Evolutionary conservation across 768 basidiomycete genomes (phyloP), one percentile per base, ranked within the genome.

Genomic region (Mycena vulgaris): DNA sequence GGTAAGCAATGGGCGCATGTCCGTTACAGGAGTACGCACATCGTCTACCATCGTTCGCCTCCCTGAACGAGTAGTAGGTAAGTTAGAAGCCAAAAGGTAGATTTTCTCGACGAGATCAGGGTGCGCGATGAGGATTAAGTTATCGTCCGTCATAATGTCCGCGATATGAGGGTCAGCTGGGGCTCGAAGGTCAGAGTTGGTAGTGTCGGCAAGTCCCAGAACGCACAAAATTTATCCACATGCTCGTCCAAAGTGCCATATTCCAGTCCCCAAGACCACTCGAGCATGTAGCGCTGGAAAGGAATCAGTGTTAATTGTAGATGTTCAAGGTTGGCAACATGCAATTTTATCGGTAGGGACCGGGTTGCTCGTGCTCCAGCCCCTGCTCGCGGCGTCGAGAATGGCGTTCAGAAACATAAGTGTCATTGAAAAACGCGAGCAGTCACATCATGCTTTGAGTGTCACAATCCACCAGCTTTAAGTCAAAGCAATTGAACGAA

Each of bases 221-320:
- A 57, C 64, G 39, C 64, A 66, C 64, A 19, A 35, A 45, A 47
- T 0, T 13, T 14, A n/a, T 11, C 11, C 39, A 58, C 5, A 14
- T 58, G 25, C 14, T 27, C 30, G 42, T 52, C 56, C 35, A 67
- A 57, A n/a, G 23, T 8, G 7, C 48, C 56, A 48, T 49, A 31
- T 33, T 30, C 55, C 13, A 65, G 63, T 3, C 56, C 64, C 64
- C 64, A 66, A 19, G 13, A 35, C 64, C 64, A 66, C 16, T 66
- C 55, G 10, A 66, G 40, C 9, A 9, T 25, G 25, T 17, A 10
- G 11, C 47, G 56, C 64, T 66, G 64, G 17, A 30, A 52, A 28
- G 23, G 35, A 3, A 6, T 45, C 10, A n/a, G 21, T 6, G 28
- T 5, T n/a, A 4, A 16, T 39, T 27, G 21, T 28, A 42, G n/a